Evolutionary conservation across 805 yeast genomes (phyloP).

Genomic region (Hanseniaspora valbyensis): DNA sequence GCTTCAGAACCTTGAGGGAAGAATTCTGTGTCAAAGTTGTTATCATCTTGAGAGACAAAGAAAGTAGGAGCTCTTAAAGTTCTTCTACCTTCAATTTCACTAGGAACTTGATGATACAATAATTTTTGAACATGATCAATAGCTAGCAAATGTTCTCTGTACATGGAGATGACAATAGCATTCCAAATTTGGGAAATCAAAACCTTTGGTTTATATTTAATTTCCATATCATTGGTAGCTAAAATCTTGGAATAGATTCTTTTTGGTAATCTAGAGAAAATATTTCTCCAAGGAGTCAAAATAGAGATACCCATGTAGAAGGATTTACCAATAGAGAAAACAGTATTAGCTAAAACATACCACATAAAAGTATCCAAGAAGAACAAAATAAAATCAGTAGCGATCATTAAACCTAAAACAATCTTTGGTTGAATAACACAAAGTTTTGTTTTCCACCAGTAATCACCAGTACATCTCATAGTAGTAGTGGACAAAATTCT

Average conservation of each 20-base stretch:
- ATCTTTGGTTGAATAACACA: slow-evolving; percentile 83
- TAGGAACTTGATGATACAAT: slow-evolving; percentile 95
- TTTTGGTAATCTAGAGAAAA: slow-evolving; percentile 94
- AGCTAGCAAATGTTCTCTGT: slow-evolving; percentile 96
- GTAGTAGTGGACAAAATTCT: slow-evolving; percentile 72
- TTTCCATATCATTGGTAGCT: slow-evolving; percentile 98
- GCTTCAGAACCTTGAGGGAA: slow-evolving; percentile 97
- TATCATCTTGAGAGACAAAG: slow-evolving; percentile 95
- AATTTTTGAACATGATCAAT: slow-evolving; percentile 97
- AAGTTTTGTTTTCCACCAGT: slow-evolving; percentile 62
- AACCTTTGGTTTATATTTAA: slow-evolving; percentile 96
- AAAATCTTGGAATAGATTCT: slow-evolving; percentile 95
- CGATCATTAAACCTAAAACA: slow-evolving; percentile 82
- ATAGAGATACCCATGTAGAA: slow-evolving; percentile 98
- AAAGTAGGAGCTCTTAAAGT: slow-evolving; percentile 97
- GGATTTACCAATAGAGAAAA: slow-evolving; percentile 93
- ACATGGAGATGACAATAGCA: slow-evolving; percentile 97
- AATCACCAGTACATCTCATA: slow-evolving; percentile 94
- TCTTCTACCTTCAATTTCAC: slow-evolving; percentile 96
- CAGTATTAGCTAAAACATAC: slow-evolving; percentile 92
- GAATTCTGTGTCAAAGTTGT: slow-evolving; percentile 86
- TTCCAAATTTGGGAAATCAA: slow-evolving; percentile 98
- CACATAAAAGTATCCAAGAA: slow-evolving; percentile 98
- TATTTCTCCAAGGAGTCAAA: slow-evolving; percentile 98
- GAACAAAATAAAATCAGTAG: slow-evolving; percentile 87